phyloP scores from a whole-genome alignment of 768 basidiomycete genomes.

The Podaxis rugospora region DNA sequence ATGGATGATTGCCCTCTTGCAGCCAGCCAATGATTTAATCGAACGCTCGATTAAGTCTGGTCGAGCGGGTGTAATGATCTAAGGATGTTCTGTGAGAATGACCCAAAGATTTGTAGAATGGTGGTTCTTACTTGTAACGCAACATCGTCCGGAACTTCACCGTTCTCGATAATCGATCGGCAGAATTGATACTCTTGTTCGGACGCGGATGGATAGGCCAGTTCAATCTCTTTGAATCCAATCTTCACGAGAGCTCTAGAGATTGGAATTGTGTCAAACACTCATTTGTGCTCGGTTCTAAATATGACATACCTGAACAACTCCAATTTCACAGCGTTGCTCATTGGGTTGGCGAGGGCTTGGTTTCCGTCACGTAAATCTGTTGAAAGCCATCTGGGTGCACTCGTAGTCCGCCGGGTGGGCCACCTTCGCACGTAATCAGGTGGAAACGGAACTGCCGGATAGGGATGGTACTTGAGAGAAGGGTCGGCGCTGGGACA shows the following conservation, averaged over 20 bases:
- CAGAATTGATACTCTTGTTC: constrained; percentile 95
- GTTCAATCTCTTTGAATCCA: constrained; percentile 96
- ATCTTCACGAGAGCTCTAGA: constrained; percentile 82
- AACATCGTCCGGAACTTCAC: constrained; percentile 86
- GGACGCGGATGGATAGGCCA: constrained; percentile 94
- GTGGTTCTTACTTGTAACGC: constrained; percentile 80
- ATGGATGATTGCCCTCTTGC: constrained; percentile 90
- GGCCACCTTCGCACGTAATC: constrained; percentile 76
- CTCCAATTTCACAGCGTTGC: constrained; percentile 55
- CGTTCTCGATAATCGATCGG: constrained; percentile 77
- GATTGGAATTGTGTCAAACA: background rate
- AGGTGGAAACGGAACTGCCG: constrained; percentile 49
- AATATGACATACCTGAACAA: constrained; percentile 38
- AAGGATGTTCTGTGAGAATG: constrained; percentile 13
- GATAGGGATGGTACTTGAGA: constrained; percentile 85
- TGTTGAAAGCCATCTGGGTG: constrained; percentile 96
- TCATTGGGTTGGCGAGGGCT: constrained; percentile 96
- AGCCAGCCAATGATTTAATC: constrained; percentile 80
- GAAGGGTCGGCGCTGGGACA: constrained; percentile 71
- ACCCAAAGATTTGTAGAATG: constrained; percentile 13
- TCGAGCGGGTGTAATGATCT: constrained; percentile 95
- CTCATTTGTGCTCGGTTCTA: constrained; percentile 84
- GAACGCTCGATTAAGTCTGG: constrained; percentile 91
- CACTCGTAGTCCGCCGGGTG: constrained; percentile 67
- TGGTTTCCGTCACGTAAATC: constrained; percentile 98